Evolutionary conservation across 2,329 filamentous ascomycete species (phyloP).

Genomic region (Sclerotinia minor): DNA sequence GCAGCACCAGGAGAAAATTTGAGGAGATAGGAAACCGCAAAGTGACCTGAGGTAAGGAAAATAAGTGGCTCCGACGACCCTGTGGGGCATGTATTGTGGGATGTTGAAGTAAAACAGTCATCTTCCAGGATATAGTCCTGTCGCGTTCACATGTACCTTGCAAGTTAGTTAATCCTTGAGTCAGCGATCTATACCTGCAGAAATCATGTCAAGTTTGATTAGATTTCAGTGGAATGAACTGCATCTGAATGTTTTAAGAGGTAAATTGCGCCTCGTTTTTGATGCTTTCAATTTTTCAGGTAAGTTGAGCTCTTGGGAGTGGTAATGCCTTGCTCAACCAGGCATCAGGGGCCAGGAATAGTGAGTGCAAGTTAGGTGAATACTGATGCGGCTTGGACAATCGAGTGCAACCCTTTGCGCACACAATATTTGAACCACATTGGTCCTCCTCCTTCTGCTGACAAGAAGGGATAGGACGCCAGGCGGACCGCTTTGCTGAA

Average conservation of each 20-base stretch:
- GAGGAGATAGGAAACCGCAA: slow-evolving; percentile 10
- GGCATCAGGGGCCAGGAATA: background rate
- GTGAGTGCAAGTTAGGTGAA: background rate
- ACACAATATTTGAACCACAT: background rate
- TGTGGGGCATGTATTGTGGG: background rate
- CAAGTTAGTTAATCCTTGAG: background rate
- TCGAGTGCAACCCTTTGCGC: too few relatives aligned
- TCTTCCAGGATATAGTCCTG: background rate
- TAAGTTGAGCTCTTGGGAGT: background rate
- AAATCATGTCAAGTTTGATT: too few relatives aligned
- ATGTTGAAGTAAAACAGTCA: background rate
- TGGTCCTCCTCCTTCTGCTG: background rate
- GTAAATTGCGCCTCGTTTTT: background rate
- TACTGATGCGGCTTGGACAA: background rate
- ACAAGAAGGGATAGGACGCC: background rate
- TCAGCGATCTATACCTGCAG: background rate
- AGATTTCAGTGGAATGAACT: too few relatives aligned
- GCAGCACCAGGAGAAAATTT: slow-evolving; percentile 55
- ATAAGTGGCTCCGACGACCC: background rate
- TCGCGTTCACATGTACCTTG: background rate
- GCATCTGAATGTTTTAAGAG: too few relatives aligned
- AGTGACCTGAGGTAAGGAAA: background rate
- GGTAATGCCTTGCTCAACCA: background rate
- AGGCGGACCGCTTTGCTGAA: background rate
- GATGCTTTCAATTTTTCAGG: background rate